Conservation (phyloP, 306 rosid species). For the Trifolium dubium region DNA sequence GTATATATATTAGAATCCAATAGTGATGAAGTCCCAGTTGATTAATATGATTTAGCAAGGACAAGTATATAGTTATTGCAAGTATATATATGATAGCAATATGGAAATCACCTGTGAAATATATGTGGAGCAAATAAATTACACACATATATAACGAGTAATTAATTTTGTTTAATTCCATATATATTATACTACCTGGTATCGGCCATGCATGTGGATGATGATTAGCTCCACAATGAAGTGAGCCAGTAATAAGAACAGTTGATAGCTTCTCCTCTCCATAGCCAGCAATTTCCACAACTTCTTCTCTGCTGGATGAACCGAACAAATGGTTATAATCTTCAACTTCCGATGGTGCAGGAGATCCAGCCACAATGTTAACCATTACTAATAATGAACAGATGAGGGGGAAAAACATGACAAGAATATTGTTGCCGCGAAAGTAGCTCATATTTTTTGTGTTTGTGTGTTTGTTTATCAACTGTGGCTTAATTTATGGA, state of each 20-base stretch:
- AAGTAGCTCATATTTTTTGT: slow-evolving; percentile 52
- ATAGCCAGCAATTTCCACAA: slow-evolving; percentile 78
- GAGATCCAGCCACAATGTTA: slow-evolving; percentile 26
- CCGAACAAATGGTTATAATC: slow-evolving; percentile 41
- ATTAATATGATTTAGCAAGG: neutral
- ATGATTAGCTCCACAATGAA: slow-evolving; percentile 51
- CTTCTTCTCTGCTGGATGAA: slow-evolving; percentile 63
- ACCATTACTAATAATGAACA: slow-evolving; percentile 12
- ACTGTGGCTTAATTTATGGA: neutral
- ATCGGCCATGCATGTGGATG: slow-evolving; percentile 76
- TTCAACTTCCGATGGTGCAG: neutral
- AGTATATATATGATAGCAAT: neutral
- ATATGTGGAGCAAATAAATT: neutral
- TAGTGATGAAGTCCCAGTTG: neutral
- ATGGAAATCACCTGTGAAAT: neutral
- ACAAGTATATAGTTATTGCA: neutral
- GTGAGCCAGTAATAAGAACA: slow-evolving; percentile 81
- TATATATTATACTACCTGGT: slow-evolving; percentile 62
- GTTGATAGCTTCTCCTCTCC: slow-evolving; percentile 94
- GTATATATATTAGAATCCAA: neutral
- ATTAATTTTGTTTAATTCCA: too few species aligned
- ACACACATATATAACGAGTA: neutral
- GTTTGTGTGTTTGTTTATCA: slow-evolving; percentile 38
- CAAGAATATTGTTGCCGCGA: slow-evolving; percentile 35
- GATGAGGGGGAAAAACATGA: slow-evolving; percentile 3